These are phyloP conservation scores for Prunus mira DNA, from an alignment of 306 rosid genomes.

Conservation along the genomic window DNA sequence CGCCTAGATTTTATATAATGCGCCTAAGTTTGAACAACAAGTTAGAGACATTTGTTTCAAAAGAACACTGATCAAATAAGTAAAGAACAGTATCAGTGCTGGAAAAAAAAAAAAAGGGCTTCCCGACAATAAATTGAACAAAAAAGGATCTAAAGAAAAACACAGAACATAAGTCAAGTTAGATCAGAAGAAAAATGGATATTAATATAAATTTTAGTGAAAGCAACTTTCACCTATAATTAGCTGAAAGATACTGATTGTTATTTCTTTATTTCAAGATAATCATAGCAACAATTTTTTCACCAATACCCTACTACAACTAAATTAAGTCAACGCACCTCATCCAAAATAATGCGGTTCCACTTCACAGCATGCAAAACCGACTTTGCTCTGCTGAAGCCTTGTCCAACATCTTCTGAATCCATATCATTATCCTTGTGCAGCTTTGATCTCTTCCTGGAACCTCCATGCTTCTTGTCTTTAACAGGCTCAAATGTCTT, in stretches of 20 bases:
- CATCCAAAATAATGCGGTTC: constrained; percentile 85
- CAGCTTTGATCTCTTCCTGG: constrained; percentile 13
- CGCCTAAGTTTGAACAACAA: constrained; percentile 43
- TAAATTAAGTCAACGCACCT: constrained; percentile 50
- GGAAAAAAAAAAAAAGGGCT: not conserved
- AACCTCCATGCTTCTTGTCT: constrained; percentile 21
- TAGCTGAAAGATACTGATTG: not conserved
- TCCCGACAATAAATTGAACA: not conserved
- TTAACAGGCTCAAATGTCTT: constrained; percentile 20
- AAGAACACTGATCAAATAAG: not conserved
- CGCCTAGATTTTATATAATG: constrained; percentile 70
- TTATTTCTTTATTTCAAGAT: constrained; percentile 5
- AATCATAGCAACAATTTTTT: not conserved
- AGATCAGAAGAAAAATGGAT: not conserved
- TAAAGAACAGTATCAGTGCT: not conserved
- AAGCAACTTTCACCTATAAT: not conserved
- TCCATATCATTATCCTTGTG: constrained; percentile 28
- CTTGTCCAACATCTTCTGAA: constrained; percentile 4
- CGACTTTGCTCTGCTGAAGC: constrained; percentile 33
- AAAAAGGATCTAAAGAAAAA: not conserved
- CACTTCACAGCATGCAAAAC: constrained; percentile 69
- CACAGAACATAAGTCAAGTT: not conserved
- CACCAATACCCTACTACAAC: not conserved
- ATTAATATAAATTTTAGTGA: not conserved
- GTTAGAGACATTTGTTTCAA: not conserved